Evolutionary conservation across 495 filamentous ascomycete species (phyloP), one percentile per base, ranked within the genome.

Genomic region (Pyronema omphalodes): DNA sequence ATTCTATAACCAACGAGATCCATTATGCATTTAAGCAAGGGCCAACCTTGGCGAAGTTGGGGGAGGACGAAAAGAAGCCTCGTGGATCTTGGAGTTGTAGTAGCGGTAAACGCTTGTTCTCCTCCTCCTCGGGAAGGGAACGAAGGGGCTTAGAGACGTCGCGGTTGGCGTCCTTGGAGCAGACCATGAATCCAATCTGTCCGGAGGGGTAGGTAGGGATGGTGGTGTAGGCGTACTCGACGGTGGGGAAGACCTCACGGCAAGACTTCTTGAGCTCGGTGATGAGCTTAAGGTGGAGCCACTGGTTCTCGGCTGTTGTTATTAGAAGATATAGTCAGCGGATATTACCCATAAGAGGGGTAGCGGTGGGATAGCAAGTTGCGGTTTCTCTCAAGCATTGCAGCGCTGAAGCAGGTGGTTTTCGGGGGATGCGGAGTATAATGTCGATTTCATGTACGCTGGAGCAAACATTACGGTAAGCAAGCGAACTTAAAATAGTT

Each of bases 161-260:
- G 66, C 82, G 79, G 59, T 67, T 76, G 60, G 78, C 74, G 66
- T 96, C 91, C 79, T 96, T 96, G 80, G 75, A 84, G 80, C 91
- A 96, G 59, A 99, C 86, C 87, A 96, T 94, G 80, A 96, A 99
- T 68, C 93, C 93, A 67, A 99, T 99, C 75, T 95, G 89, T 68
- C 93, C 93, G 54, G 85, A 91, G 54, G 93, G 93, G 76, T 99
- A 99, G 65, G 93, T 99, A 54, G 93, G 93, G 72, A 96, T 99
- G 64, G 89, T 95, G 61, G 93, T 96, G 80, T 94, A 99, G 58
- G 85, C 93, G 76, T 96, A 99, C 72, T 96, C 93, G 68, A 81
- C 93, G 54, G 82, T 81, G 48, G 93, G 88, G 80, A 99, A 99
- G 70, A 99, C 84, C 71, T 94, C 86, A 59, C 81, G 79, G 81